A percentile compares a stretch with the other conserved stretches of the same genome.
These are phyloP conservation scores for Crepidotus sp. DNA, from an alignment of 1,284 basidiomycete species.

Conservation along the genomic window DNA sequence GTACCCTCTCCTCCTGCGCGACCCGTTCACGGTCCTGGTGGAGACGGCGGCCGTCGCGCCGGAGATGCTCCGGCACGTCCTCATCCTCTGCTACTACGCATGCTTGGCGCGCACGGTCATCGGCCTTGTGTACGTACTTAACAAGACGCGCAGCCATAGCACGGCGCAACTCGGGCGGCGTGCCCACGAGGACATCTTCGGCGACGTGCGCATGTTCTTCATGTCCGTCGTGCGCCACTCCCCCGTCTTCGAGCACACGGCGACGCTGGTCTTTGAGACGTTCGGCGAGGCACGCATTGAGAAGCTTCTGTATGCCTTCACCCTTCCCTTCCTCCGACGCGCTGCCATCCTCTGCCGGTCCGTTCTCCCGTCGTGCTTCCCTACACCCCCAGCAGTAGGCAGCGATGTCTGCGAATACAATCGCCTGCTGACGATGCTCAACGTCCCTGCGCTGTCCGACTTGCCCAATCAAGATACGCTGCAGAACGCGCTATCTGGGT, in stretches of 20 bases:
- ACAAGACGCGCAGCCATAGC: constrained; percentile 46
- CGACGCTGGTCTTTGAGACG: constrained; percentile 64
- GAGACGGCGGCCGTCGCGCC: constrained; percentile 85
- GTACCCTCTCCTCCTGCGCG: constrained; percentile 74
- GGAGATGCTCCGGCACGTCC: constrained; percentile 78
- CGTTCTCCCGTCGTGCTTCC: constrained; percentile 57
- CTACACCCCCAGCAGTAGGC: constrained; percentile 34
- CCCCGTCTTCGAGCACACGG: constrained; percentile 70
- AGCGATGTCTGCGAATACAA: constrained; percentile 58
- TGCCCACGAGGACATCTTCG: constrained; percentile 58
- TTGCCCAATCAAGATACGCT: constrained; percentile 74
- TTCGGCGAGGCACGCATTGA: constrained; percentile 78
- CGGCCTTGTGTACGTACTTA: constrained; percentile 70
- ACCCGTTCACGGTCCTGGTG: constrained; percentile 81
- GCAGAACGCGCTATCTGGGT: constrained; percentile 74
- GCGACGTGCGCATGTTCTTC: constrained; percentile 73
- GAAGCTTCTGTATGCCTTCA: constrained; percentile 83
- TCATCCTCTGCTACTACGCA: constrained; percentile 82
- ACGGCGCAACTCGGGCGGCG: background rate
- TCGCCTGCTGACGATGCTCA: constrained; percentile 69
- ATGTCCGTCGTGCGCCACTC: constrained; percentile 74
- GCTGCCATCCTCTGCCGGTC: constrained; percentile 82
- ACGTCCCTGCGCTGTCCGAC: constrained; percentile 69
- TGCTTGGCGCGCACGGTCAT: constrained; percentile 80
- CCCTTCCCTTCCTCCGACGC: constrained; percentile 88